Percentiles rank a stretch among this genome's conserved stretches.
phyloP scores from a whole-genome alignment of 805 yeast genomes.

The Lipomyces mesembrius region DNA sequence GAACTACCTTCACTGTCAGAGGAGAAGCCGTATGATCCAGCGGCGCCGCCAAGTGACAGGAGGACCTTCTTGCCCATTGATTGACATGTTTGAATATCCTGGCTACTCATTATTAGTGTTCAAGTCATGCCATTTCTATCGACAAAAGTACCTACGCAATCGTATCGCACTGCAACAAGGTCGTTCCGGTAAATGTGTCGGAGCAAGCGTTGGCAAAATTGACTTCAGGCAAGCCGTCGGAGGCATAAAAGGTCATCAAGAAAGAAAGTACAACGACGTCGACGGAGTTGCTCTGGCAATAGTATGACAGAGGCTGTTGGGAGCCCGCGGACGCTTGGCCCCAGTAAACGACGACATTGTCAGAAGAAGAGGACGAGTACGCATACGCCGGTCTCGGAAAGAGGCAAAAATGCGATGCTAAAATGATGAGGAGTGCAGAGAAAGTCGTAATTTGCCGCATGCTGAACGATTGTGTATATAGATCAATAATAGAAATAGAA shows the following conservation, averaged over 20 bases:
- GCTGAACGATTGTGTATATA: neutral
- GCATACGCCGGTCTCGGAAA: slow-evolving; percentile 17
- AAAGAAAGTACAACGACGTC: slow-evolving; percentile 73
- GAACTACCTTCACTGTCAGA: slow-evolving; percentile 53
- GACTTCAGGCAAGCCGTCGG: slow-evolving; percentile 47
- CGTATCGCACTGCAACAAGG: slow-evolving; percentile 51
- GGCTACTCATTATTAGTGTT: slow-evolving; percentile 8
- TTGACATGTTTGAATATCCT: slow-evolving; percentile 77
- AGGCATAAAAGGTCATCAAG: slow-evolving; percentile 59
- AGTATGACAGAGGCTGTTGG: slow-evolving; percentile 53
- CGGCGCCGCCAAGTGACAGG: slow-evolving; percentile 64
- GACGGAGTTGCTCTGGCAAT: slow-evolving; percentile 67
- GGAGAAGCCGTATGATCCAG: slow-evolving; percentile 57
- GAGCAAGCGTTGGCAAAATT: slow-evolving; percentile 63
- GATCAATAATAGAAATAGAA: neutral
- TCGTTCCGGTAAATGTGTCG: slow-evolving; percentile 45
- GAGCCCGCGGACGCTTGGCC: slow-evolving; percentile 76
- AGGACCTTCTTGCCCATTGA: slow-evolving; percentile 69
- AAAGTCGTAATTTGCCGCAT: neutral
- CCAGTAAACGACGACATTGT: slow-evolving; percentile 80
- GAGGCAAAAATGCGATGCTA: neutral
- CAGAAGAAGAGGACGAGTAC: slow-evolving; percentile 49
- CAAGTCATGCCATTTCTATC: neutral
- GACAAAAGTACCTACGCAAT: slow-evolving; percentile 46
- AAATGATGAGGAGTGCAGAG: neutral